Evolutionary conservation across 768 basidiomycete species (phyloP).

Genomic region (Cystobasidium onofrii): DNA sequence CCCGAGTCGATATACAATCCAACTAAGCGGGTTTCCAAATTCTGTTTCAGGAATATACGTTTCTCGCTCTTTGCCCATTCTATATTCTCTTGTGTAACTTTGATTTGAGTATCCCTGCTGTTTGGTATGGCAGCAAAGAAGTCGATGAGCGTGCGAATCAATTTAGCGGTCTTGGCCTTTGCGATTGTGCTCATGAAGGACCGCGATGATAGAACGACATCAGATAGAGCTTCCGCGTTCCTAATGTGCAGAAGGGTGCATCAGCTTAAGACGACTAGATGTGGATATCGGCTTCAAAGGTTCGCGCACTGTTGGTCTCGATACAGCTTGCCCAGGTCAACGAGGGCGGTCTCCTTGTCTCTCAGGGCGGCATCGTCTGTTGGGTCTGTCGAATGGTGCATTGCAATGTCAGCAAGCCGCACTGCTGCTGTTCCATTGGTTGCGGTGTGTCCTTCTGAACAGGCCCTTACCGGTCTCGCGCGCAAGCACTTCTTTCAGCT

Average conservation of each 20-base stretch:
- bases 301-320: conserved; percentile 19
- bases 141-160: conserved; percentile 88
- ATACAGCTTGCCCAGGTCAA: conserved; percentile 30
- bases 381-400: not conserved
- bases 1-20: conserved; percentile 63
- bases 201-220: conserved; percentile 28
- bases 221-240: conserved; percentile 20
- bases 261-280: not conserved
- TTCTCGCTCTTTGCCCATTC: conserved; percentile 86
- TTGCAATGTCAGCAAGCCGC: not conserved
- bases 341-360: conserved; percentile 27
- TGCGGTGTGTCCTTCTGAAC: not conserved
- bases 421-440: not conserved
- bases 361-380: conserved; percentile 27
- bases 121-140: conserved; percentile 73
- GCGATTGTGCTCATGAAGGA: conserved; percentile 50
- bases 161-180: conserved; percentile 93
- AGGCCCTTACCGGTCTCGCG: conserved; percentile 16
- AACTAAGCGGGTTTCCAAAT: conserved; percentile 77
- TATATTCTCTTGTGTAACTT: conserved; percentile 80
- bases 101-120: conserved; percentile 66
- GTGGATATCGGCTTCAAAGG: not conserved
- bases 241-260: not conserved
- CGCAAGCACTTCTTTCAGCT: conserved; percentile 20
- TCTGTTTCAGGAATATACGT: conserved; percentile 90